Conservation (phyloP, 1,284 basidiomycete species). For the Agroathelia rolfsii region DNA sequence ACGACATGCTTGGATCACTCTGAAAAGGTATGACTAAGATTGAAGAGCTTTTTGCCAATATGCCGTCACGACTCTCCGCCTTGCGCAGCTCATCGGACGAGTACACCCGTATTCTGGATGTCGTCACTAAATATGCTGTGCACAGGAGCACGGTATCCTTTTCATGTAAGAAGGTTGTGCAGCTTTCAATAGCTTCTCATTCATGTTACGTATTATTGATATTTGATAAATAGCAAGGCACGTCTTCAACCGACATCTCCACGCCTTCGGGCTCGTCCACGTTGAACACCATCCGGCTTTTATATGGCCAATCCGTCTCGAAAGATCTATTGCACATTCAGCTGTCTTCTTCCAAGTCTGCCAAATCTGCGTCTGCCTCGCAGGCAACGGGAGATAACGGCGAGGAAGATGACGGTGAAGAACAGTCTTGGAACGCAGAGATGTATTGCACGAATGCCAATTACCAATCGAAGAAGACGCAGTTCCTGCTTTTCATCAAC, state of each 20-base stretch:
- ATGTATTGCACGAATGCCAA: slow-evolving; percentile 83
- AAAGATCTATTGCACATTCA: slow-evolving; percentile 68
- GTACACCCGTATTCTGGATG: slow-evolving; percentile 85
- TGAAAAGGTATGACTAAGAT: slow-evolving; percentile 40
- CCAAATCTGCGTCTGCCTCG: slow-evolving; percentile 9
- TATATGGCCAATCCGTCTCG: slow-evolving; percentile 78
- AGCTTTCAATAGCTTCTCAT: not conserved
- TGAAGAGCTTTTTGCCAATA: slow-evolving; percentile 95
- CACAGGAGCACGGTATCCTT: slow-evolving; percentile 88
- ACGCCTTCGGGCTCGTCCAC: slow-evolving; percentile 67
- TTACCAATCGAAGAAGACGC: slow-evolving; percentile 79
- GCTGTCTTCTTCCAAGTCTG: slow-evolving; percentile 25
- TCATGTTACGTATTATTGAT: slow-evolving; percentile 1
- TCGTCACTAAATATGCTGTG: slow-evolving; percentile 90
- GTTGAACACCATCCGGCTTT: slow-evolving; percentile 64
- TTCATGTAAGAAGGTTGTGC: slow-evolving; percentile 79
- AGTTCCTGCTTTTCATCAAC: slow-evolving; percentile 94
- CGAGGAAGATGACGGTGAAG: slow-evolving; percentile 19
- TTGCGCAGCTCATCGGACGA: slow-evolving; percentile 86
- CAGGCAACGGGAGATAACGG: slow-evolving; percentile 18
- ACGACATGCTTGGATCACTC: not conserved
- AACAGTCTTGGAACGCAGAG: slow-evolving; percentile 56
- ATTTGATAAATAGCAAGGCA: slow-evolving; percentile 73
- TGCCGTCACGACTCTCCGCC: slow-evolving; percentile 80
- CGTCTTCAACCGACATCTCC: slow-evolving; percentile 70